Base-by-base conservation (phyloP, 352 stramenopile genomes). In the Globisporangium acanthophoron region DNA sequence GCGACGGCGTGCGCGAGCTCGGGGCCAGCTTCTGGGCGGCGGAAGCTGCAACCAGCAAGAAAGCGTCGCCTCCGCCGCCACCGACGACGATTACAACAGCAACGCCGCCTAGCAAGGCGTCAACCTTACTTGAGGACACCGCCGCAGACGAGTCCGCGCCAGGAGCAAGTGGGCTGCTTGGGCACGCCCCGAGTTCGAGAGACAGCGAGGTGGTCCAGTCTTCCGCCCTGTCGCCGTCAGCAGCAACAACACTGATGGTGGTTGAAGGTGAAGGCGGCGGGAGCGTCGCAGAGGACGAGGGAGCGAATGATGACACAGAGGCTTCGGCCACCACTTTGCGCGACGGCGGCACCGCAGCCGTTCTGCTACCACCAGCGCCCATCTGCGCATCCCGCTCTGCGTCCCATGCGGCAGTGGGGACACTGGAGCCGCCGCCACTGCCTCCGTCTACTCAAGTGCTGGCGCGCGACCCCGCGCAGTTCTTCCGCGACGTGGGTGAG, bases 1-100 rank as follows among this genome's bases (percentile, higher is more conserved):
- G 68, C 37, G 66, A 86, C 24, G 74, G 76, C 2, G 58, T 88
- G n/a, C 43, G 52, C 27, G 57, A 56, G 45, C 65, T 87, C 46
- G 82, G 73, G 35, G 16, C 71, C 21, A 70, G 58, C 2, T 90
- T 88, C 49, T 92, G 74, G 76, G 64, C 78, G 8, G 50, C 60
- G 16, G 54, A 77, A 44, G 52, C 27, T 3, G 24, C 24, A 27
- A 27, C 24, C 24, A 27, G 24, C 24, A 35, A 5, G 16, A 53
- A 13, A 12, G n/a, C 47, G 21, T 20, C 29, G 27, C 43, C 21
- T 7, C 7, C 33, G 15, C 15, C 8, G 6, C 3, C 44, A 5
- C 9, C 8, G 9, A 49, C 44, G 44, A 24, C 20, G 6, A 31
- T 20, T 6, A 12, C 44, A n/a, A 24, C n/a, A 20, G 20, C 44